Percentiles rank a stretch among this genome's conserved stretches.
These are phyloP conservation scores for Arxiozyma slooffiae DNA, from an alignment of 1,139 yeast species.

Conservation along the genomic window DNA sequence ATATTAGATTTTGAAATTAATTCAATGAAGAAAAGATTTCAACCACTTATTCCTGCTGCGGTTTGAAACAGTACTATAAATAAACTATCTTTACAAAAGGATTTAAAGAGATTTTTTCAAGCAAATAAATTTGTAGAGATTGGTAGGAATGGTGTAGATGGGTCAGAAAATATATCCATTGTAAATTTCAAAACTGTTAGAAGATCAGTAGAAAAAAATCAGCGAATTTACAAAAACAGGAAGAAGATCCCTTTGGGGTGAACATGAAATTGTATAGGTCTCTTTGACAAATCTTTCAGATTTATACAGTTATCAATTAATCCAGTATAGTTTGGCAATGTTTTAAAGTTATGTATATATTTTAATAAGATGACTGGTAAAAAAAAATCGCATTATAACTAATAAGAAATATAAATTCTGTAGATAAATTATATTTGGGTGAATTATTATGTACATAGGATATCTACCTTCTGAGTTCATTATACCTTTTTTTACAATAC, in stretches of 20 bases:
- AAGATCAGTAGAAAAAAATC: neutral
- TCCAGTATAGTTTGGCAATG: neutral
- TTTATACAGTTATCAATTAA: neutral
- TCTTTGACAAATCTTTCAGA: neutral
- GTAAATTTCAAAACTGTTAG: neutral
- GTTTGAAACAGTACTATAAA: neutral
- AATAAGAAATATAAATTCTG: no score
- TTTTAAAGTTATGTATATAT: no score
- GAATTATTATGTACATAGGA: no score
- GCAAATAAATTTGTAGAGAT: neutral
- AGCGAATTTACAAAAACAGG: neutral
- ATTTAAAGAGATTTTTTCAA: neutral
- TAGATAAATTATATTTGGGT: no score
- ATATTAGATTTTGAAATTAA: conserved; percentile 4
- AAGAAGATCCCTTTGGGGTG: neutral
- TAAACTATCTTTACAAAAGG: neutral
- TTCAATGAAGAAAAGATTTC: neutral
- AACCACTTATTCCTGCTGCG: conserved; percentile 6
- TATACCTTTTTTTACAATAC: no score
- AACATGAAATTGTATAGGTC: neutral
- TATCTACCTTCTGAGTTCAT: no score
- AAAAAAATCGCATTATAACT: neutral
- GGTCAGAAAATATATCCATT: neutral
- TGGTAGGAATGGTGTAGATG: neutral
- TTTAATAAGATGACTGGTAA: no score